phyloP scores from a whole-genome alignment of 495 filamentous ascomycete genomes.

The Penicillium argentinense region DNA sequence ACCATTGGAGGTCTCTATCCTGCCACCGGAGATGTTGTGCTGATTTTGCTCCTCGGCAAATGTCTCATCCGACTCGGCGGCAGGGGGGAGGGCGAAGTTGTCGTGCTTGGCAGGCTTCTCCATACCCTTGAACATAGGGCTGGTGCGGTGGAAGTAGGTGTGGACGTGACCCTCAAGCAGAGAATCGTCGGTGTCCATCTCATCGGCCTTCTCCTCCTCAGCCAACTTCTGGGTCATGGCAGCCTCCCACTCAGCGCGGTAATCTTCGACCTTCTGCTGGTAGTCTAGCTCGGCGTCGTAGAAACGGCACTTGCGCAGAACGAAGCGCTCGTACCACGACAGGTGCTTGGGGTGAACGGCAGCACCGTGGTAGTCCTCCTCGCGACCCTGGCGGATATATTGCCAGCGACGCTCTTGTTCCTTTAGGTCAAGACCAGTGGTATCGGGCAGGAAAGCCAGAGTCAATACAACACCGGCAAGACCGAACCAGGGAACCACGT shows the following conservation, averaged over 20 bases:
- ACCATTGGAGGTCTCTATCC: background rate
- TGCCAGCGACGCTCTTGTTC: slow-evolving; percentile 89
- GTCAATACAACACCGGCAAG: slow-evolving; percentile 78
- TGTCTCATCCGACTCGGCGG: slow-evolving; percentile 30
- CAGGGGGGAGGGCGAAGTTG: slow-evolving; percentile 41
- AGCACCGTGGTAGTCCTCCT: slow-evolving; percentile 81
- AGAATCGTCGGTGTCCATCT: slow-evolving; percentile 40
- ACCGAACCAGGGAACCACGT: slow-evolving; percentile 90
- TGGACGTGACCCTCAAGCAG: slow-evolving; percentile 47
- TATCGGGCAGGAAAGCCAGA: slow-evolving; percentile 81
- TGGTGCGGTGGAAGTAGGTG: slow-evolving; percentile 50
- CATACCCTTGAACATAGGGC: slow-evolving; percentile 50
- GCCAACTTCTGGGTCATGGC: slow-evolving; percentile 46
- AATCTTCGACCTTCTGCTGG: slow-evolving; percentile 75
- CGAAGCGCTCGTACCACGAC: slow-evolving; percentile 74
- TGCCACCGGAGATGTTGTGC: slow-evolving; percentile 3
- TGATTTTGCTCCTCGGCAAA: slow-evolving; percentile 9
- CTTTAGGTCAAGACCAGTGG: slow-evolving; percentile 88
- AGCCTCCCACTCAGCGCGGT: slow-evolving; percentile 65
- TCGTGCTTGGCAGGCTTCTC: slow-evolving; percentile 41
- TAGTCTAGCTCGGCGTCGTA: slow-evolving; percentile 80
- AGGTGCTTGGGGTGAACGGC: slow-evolving; percentile 85
- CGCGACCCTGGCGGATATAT: slow-evolving; percentile 72
- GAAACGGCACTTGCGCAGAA: slow-evolving; percentile 63
- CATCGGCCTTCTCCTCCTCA: slow-evolving; percentile 45